Conservation (phyloP, 1,139 yeast species). For the Candida sp. region DNA sequence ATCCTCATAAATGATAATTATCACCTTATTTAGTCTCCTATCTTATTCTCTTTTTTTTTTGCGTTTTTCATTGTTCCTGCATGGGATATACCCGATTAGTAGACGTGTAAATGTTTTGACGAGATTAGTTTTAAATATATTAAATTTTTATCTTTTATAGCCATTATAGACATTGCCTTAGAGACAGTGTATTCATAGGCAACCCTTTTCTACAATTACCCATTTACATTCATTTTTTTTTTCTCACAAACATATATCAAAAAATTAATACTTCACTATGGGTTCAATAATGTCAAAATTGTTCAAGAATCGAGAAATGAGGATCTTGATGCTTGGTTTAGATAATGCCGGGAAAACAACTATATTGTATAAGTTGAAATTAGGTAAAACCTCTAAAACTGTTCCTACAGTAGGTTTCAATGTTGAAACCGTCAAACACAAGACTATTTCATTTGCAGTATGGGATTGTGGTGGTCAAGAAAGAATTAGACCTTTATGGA, state of each 20-base stretch:
- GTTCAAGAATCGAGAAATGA: conserved; percentile 64
- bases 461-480: conserved; percentile 99
- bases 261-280: background rate
- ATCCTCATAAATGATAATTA: no score
- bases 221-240: background rate
- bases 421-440: conserved; percentile 88
- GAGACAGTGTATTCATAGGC: background rate
- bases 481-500: conserved; percentile 86
- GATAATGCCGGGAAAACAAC: conserved; percentile 94
- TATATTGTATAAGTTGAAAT: conserved; percentile 66
- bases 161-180: background rate
- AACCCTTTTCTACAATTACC: background rate
- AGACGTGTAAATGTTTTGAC: background rate
- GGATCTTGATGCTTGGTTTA: conserved; percentile 87
- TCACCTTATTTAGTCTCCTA: no score
- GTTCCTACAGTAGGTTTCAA: conserved; percentile 96
- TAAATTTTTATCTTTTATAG: background rate
- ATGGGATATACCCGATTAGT: background rate
- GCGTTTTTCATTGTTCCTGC: background rate
- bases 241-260: background rate
- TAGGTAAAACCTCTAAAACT: conserved; percentile 74
- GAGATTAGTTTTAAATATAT: background rate
- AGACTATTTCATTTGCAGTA: conserved; percentile 85
- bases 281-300: conserved; percentile 25
- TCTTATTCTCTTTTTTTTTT: no score